phyloP scores from a whole-genome alignment of 208 protist genomes.

The Borovskyia barvae region DNA sequence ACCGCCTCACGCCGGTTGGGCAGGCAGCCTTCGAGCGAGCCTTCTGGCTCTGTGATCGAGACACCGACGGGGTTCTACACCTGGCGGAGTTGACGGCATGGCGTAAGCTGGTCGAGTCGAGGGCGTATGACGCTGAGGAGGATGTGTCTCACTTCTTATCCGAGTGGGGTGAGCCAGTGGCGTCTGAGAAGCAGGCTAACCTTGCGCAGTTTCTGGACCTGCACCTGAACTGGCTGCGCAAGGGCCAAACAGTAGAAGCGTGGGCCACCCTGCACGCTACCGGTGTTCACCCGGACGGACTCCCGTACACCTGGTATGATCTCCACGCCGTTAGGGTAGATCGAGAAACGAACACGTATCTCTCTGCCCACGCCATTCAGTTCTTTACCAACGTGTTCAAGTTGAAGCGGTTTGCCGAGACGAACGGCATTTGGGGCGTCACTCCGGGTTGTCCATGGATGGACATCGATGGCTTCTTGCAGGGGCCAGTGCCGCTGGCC shows the following conservation, averaged over 20 bases:
- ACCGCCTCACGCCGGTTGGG: constrained; percentile 54
- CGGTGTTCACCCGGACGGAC: constrained; percentile 60
- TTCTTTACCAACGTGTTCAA: constrained; percentile 87
- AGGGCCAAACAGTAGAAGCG: constrained; percentile 35
- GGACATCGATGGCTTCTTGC: constrained; percentile 54
- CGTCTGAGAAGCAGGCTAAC: constrained; percentile 14
- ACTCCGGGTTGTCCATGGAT: constrained; percentile 86
- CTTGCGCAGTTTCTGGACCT: constrained; percentile 34
- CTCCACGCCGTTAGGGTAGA: constrained; percentile 59
- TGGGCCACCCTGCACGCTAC: constrained; percentile 79
- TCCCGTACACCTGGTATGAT: constrained; percentile 85
- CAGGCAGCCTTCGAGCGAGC: constrained; percentile 54
- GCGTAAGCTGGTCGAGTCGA: constrained; percentile 45
- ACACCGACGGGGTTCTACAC: constrained; percentile 63
- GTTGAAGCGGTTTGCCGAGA: constrained; percentile 43
- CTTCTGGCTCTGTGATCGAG: constrained; percentile 85
- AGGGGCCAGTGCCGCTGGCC: constrained; percentile 45
- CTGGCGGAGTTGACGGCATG: constrained; percentile 64
- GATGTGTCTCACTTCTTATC: constrained; percentile 33
- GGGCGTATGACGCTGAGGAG: constrained; percentile 28
- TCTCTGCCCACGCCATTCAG: constrained; percentile 71
- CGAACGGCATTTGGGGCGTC: constrained; percentile 64
- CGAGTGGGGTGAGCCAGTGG: constrained; percentile 14
- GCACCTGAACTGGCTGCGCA: constrained; percentile 38
- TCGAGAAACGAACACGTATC: constrained; percentile 72